Evolutionary conservation across 345 rosid species (phyloP).

Genomic region (Garcia nutans): DNA sequence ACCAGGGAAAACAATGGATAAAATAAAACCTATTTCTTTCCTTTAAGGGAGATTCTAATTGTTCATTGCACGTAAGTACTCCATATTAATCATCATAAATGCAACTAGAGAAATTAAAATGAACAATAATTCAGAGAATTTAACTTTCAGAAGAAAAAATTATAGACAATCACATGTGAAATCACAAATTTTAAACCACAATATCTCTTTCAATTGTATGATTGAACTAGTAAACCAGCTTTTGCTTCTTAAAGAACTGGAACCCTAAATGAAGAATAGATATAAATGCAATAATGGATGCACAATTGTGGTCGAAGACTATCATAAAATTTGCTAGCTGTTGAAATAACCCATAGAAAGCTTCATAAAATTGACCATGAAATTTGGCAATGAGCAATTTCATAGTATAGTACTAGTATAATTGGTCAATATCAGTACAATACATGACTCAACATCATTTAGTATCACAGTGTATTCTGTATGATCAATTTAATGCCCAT

Average conservation of each 20-base stretch:
- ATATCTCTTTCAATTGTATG: neutral
- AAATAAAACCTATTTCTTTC: neutral
- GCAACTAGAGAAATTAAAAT: neutral
- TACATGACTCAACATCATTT: neutral
- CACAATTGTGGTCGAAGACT: neutral
- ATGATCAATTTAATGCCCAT: neutral
- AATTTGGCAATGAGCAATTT: no score
- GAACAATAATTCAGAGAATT: neutral
- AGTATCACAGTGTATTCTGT: neutral
- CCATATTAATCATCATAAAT: neutral
- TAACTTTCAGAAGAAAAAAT: neutral
- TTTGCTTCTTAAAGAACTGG: neutral
- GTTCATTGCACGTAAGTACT: neutral
- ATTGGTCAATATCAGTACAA: neutral
- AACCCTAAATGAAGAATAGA: neutral
- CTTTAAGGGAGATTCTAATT: neutral
- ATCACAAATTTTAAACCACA: neutral
- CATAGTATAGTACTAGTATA: neutral
- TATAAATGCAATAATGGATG: neutral
- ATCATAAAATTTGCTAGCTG: neutral
- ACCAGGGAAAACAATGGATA: neutral
- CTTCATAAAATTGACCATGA: neutral
- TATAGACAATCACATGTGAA: neutral
- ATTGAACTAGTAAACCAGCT: neutral
- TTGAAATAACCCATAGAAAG: neutral